phyloP scores from a whole-genome alignment of 768 basidiomycete genomes.

The Calocybe gangraenosa region DNA sequence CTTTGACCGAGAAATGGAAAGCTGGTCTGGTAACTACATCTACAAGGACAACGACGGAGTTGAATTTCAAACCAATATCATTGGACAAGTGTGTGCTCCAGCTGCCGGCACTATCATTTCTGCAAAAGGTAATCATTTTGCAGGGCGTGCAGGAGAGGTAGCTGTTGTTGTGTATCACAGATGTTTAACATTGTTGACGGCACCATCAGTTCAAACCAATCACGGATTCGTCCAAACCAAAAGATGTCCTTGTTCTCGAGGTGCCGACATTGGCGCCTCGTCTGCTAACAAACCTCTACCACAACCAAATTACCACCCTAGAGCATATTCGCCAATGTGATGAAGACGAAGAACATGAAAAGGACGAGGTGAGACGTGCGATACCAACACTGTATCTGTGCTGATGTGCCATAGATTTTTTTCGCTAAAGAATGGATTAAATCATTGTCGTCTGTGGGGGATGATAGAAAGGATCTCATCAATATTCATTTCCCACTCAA shows the following conservation, averaged over 20 bases:
- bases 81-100: slow-evolving; percentile 8
- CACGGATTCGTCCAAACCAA: background rate
- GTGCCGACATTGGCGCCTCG: background rate
- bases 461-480: too few relatives aligned
- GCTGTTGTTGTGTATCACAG: background rate
- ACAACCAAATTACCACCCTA: background rate
- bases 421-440: too few relatives aligned
- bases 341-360: background rate
- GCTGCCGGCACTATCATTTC: slow-evolving; percentile 7
- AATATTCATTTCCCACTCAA: too few relatives aligned
- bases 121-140: slow-evolving; percentile 14
- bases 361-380: background rate
- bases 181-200: background rate
- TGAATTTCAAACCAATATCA: slow-evolving; percentile 1
- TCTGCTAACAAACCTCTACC: background rate
- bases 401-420: too few relatives aligned
- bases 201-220: background rate
- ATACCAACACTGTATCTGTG: too few relatives aligned
- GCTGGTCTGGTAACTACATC: slow-evolving; percentile 2
- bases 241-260: background rate
- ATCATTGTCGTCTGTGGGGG: too few relatives aligned
- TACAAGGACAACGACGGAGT: background rate
- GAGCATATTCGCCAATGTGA: background rate
- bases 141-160: background rate
- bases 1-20: background rate